Evolutionary conservation across 1,284 basidiomycete species (phyloP).

Genomic region (Naganishia sp.): DNA sequence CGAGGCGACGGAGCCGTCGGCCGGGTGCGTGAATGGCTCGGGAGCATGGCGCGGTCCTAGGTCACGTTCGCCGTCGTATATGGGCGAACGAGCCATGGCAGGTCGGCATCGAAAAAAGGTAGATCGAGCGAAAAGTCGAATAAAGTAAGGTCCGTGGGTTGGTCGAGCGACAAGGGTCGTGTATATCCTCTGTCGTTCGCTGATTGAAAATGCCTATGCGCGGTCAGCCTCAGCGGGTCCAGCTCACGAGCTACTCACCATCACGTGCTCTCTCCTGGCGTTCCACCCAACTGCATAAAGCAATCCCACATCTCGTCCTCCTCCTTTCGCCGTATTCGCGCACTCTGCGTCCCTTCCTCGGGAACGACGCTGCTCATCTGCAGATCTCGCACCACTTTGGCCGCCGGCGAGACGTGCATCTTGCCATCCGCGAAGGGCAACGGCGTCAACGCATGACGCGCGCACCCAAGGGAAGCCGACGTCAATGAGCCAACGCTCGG

Average conservation of each 20-base stretch:
- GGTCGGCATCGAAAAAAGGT: not conserved
- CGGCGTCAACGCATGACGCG: constrained; percentile 1
- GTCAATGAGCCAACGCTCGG: not conserved
- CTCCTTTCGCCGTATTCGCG: not conserved
- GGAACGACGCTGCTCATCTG: not conserved
- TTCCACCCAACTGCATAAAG: constrained; percentile 7
- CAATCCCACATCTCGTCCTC: constrained; percentile 11
- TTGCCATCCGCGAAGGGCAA: not conserved
- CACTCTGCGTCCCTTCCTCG: too few relatives aligned
- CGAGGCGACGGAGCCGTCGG: not conserved
- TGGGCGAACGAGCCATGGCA: not conserved
- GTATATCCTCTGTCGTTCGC: not conserved
- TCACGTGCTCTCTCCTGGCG: not conserved
- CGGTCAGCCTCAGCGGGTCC: not conserved
- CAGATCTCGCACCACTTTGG: not conserved
- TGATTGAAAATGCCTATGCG: not conserved
- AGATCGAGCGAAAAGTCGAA: constrained; percentile 2
- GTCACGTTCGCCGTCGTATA: not conserved
- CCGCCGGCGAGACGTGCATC: not conserved
- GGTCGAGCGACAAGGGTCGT: not conserved
- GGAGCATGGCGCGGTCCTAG: not conserved
- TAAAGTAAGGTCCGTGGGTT: not conserved
- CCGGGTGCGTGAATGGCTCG: not conserved
- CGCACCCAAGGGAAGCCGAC: constrained; percentile 6
- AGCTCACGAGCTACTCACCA: not conserved